A percentile compares a stretch with the other conserved stretches of the same genome.
Evolutionary conservation across 192 early-diverging fungal genomes (phyloP).

Genomic region (Coemansia sp.): DNA sequence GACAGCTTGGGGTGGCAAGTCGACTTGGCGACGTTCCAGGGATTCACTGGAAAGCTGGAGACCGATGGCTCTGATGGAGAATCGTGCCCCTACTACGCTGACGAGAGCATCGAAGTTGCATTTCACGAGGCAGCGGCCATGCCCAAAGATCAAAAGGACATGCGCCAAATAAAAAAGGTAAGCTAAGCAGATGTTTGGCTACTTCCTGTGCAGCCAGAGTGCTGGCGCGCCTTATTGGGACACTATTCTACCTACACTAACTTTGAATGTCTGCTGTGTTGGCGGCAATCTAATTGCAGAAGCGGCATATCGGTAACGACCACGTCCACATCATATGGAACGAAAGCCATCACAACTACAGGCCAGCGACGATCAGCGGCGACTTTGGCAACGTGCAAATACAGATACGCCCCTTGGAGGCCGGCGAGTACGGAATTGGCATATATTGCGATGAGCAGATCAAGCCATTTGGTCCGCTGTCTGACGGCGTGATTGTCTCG

Average conservation of each 20-base stretch:
- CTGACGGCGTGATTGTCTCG: slow-evolving; percentile 78
- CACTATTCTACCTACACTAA: neutral
- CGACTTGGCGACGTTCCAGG: slow-evolving; percentile 79
- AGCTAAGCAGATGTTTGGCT: neutral
- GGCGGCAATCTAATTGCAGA: slow-evolving; percentile 56
- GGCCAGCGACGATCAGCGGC: slow-evolving; percentile 89
- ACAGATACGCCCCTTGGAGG: slow-evolving; percentile 79
- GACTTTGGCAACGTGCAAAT: slow-evolving; percentile 99
- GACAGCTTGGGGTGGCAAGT: slow-evolving; percentile 92
- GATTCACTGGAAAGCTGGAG: slow-evolving; percentile 89
- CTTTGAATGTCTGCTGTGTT: neutral
- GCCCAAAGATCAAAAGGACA: slow-evolving; percentile 80
- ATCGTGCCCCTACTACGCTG: slow-evolving; percentile 81
- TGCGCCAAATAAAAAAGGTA: slow-evolving; percentile 93
- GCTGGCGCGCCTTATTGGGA: too few species aligned
- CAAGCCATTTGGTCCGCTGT: slow-evolving; percentile 85
- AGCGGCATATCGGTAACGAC: slow-evolving; percentile 99
- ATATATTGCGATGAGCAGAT: slow-evolving; percentile 70
- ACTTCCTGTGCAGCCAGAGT: neutral
- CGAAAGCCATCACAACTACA: slow-evolving; percentile 88
- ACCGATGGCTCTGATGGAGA: slow-evolving; percentile 75
- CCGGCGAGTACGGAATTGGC: slow-evolving; percentile 61
- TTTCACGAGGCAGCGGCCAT: slow-evolving; percentile 92
- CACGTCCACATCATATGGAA: slow-evolving; percentile 99
- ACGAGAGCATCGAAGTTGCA: slow-evolving; percentile 82